Evolutionary conservation across 2,329 filamentous ascomycete species (phyloP).

Genomic region (Ophioceras dolichostomum): DNA sequence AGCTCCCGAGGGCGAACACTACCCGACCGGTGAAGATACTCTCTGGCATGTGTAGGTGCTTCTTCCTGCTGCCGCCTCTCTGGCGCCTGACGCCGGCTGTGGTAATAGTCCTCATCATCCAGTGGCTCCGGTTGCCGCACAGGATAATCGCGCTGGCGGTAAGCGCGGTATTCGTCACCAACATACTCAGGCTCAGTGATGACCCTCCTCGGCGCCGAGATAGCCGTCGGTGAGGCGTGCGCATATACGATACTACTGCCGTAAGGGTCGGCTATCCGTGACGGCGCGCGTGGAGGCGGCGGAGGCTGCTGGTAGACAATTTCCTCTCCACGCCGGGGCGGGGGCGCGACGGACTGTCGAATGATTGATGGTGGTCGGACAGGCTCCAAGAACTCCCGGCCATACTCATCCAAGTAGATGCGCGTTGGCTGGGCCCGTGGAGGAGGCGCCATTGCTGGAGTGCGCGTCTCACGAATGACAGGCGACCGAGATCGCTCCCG

Average conservation of each 20-base stretch:
- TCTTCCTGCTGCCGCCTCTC: slow-evolving; percentile 28
- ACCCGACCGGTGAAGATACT: slow-evolving; percentile 40
- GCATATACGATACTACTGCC: slow-evolving; percentile 39
- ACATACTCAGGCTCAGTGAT: slow-evolving; percentile 51
- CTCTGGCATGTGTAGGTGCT: slow-evolving; percentile 22
- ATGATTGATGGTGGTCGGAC: slow-evolving; percentile 22
- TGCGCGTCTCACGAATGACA: slow-evolving; percentile 26
- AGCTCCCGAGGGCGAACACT: slow-evolving; percentile 41
- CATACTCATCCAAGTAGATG: slow-evolving; percentile 72
- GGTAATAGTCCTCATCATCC: slow-evolving; percentile 30
- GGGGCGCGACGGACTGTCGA: slow-evolving; percentile 41
- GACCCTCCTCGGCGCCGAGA: slow-evolving; percentile 36
- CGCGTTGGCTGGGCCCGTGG: slow-evolving; percentile 41
- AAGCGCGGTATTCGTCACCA: slow-evolving; percentile 37
- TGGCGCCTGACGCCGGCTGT: slow-evolving; percentile 16
- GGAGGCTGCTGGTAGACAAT: slow-evolving; percentile 52
- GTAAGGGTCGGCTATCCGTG: slow-evolving; percentile 36
- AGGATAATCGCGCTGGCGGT: slow-evolving; percentile 46
- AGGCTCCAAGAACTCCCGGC: slow-evolving; percentile 62
- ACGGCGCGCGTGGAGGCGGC: slow-evolving; percentile 29
- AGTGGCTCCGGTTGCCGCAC: slow-evolving; percentile 30
- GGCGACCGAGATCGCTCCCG: slow-evolving; percentile 36
- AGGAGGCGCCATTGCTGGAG: slow-evolving; percentile 37
- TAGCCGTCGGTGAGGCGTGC: slow-evolving; percentile 33
- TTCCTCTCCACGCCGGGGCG: slow-evolving; percentile 16